Percentiles rank a stretch among this genome's conserved stretches.
These are phyloP conservation scores for Arthrobotrys megalospora DNA, from an alignment of 2,329 filamentous ascomycete genomes.

Conservation along the genomic window DNA sequence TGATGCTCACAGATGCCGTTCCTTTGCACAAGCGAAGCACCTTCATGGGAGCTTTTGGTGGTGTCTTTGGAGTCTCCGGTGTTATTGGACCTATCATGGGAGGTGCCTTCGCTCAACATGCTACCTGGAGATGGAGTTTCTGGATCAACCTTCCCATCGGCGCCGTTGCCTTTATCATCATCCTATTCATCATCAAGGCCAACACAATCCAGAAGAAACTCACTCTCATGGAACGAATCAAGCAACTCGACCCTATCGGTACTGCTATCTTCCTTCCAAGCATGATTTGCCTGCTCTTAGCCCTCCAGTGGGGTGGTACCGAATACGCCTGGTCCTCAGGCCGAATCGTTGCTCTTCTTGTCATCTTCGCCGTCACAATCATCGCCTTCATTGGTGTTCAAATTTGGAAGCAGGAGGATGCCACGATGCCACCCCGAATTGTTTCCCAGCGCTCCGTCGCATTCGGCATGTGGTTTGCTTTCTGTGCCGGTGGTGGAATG, in stretches of 20 bases:
- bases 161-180: slow-evolving; percentile 70
- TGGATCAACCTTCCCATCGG: slow-evolving; percentile 75
- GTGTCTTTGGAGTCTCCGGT: slow-evolving; percentile 70
- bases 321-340: slow-evolving; percentile 72
- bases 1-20: slow-evolving; percentile 68
- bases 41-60: slow-evolving; percentile 65
- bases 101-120: slow-evolving; percentile 71
- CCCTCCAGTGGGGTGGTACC: slow-evolving; percentile 76
- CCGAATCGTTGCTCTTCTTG: slow-evolving; percentile 73
- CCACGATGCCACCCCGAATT: slow-evolving; percentile 73
- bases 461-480: slow-evolving; percentile 69
- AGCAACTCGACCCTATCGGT: slow-evolving; percentile 74
- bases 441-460: slow-evolving; percentile 73
- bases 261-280: slow-evolving; percentile 75
- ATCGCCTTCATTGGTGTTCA: slow-evolving; percentile 72
- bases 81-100: slow-evolving; percentile 70
- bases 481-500: slow-evolving; percentile 71
- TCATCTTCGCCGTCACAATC: slow-evolving; percentile 70
- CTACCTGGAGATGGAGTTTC: slow-evolving; percentile 73
- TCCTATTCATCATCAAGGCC: slow-evolving; percentile 70
- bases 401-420: slow-evolving; percentile 68
- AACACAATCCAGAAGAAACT: slow-evolving; percentile 64
- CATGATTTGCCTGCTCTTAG: slow-evolving; percentile 75
- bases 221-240: slow-evolving; percentile 68
- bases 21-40: slow-evolving; percentile 65